Evolutionary conservation across 306 rosid species (phyloP).

Genomic region (Fagus sylvatica): DNA sequence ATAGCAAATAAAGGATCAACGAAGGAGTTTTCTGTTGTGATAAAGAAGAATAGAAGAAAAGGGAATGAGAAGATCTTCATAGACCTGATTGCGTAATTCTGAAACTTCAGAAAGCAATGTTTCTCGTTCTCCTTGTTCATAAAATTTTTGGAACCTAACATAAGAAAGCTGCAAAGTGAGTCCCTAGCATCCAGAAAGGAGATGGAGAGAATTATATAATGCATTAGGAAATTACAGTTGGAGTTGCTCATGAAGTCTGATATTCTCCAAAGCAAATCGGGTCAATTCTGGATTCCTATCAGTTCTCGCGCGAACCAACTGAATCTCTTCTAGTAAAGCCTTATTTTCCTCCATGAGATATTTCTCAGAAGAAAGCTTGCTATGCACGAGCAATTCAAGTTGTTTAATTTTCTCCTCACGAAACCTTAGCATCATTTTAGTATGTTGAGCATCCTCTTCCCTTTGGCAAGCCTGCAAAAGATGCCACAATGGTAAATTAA

Average conservation of each 20-base stretch:
- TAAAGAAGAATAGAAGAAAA: constrained; percentile 10
- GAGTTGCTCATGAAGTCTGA: constrained; percentile 57
- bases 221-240: constrained; percentile 51
- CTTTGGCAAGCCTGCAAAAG: constrained; percentile 61
- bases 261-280: constrained; percentile 59
- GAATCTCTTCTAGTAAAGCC: constrained; percentile 65
- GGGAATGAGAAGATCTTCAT: constrained; percentile 8
- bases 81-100: constrained; percentile 80
- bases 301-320: constrained; percentile 54
- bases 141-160: constrained; percentile 65
- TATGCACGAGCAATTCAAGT: constrained; percentile 68
- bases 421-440: constrained; percentile 50
- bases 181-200: constrained; percentile 23
- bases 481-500: constrained; percentile 33
- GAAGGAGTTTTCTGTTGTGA: not conserved
- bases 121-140: constrained; percentile 82
- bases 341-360: constrained; percentile 72
- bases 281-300: constrained; percentile 57
- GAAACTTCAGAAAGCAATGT: constrained; percentile 67
- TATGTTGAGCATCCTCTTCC: constrained; percentile 62
- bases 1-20: constrained; percentile 27
- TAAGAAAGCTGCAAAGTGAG: constrained; percentile 38
- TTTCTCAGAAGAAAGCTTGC: constrained; percentile 62
- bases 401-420: constrained; percentile 73
- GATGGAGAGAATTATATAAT: constrained; percentile 21